Evolutionary conservation across 768 basidiomycete species (phyloP), one percentile per base, ranked within the genome.

Genomic region (Cubamyces sp.): DNA sequence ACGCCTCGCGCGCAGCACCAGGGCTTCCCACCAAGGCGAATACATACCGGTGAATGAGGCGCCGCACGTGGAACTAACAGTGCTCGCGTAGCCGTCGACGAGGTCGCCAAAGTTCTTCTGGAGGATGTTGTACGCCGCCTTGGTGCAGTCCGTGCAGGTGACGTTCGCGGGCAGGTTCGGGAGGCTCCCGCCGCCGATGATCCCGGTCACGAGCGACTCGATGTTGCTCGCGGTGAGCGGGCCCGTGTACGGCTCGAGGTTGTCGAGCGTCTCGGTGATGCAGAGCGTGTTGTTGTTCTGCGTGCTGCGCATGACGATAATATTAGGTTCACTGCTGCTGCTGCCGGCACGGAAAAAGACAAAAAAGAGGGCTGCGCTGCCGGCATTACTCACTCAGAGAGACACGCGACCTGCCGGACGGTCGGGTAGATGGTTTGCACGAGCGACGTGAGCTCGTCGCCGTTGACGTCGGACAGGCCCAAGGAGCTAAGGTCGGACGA

Each of bases 391-490:
- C 69, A 91, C 90, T 90, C 82, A 60, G 85, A 80, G 68, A 91
- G 74, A 71, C 91, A 93, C 11, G 75, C 70, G 8, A 87, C 68
- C 64, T 87, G 71, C 54, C 88, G 79, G 3, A 77, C 77, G 2
- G 80, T 76, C 1, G 89, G 87, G 71, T 89, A 92, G 34, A 71
- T 79, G 46, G 69, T 66, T 68, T 90, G 77, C 19, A 89, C 80
- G 21, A 79, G 51, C 3, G 71, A 26, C 21, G 69, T 52, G 43
- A 71, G 58, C 57, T 66, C 23, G 41, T 52, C 57, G 7, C 69
- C n/a, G 34, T 66, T 63, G 42, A 56, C 39, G 48, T 53, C 60
- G 16, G 18, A 41, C 46, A 67, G 41, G 28, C 74, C 69, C 11
- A 72, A 48, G 23, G 67, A 60, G 15, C 62, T 46, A 21, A 83